Evolutionary conservation across 495 filamentous ascomycete genomes (phyloP).

Genomic region (Acidiella bohemica): DNA sequence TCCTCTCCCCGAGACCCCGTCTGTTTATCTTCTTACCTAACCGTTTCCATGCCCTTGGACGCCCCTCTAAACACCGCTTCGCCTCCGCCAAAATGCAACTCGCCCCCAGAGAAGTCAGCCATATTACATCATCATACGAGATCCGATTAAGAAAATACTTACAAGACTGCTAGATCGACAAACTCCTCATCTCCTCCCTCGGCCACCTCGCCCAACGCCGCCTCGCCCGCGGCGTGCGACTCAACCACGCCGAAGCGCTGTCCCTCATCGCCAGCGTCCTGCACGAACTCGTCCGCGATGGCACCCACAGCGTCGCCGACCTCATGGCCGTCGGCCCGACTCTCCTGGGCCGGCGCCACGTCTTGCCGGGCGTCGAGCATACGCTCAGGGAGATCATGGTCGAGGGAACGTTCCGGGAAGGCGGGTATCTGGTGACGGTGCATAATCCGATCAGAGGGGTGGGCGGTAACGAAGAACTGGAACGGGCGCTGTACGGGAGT

Average conservation of each 20-base stretch:
- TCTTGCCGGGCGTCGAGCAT: constrained; percentile 64
- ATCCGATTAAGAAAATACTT: too few species aligned
- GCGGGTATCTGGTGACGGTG: constrained; percentile 91
- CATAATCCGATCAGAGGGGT: constrained; percentile 79
- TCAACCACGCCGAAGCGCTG: constrained; percentile 92
- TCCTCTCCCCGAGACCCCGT: too few species aligned
- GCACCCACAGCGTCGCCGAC: constrained; percentile 76
- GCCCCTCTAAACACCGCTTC: too few species aligned
- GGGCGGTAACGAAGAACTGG: constrained; percentile 78
- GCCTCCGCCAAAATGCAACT: too few species aligned
- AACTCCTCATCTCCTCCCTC: constrained; percentile 84
- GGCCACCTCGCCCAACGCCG: constrained; percentile 80
- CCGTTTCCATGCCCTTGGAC: too few species aligned
- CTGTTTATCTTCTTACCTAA: too few species aligned
- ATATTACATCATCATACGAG: too few species aligned
- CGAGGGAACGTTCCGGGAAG: constrained; percentile 82
- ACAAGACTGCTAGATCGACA: too few species aligned
- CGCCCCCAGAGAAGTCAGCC: too few species aligned
- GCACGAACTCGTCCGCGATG: constrained; percentile 96
- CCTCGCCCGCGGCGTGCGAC: constrained; percentile 71
- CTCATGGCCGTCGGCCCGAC: constrained; percentile 84
- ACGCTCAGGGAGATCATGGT: constrained; percentile 77
- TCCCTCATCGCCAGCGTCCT: constrained; percentile 82
- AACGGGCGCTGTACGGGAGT: constrained; percentile 76
- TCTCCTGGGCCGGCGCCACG: constrained; percentile 90